Base-by-base conservation (phyloP, 805 yeast genomes). In the Lipomyces kockii region DNA sequence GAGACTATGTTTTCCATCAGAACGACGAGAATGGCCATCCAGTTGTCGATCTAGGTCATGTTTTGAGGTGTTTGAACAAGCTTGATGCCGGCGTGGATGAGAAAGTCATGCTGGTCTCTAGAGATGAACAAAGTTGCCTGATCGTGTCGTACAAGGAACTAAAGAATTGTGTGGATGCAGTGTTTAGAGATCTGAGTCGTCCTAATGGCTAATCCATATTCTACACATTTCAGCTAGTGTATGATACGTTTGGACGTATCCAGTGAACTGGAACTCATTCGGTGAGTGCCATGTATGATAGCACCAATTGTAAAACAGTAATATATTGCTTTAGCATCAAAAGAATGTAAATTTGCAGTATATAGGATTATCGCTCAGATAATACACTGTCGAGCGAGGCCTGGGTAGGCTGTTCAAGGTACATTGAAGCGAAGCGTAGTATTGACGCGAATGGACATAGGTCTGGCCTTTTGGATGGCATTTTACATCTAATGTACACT, bases 21-120 rank as follows among this genome's bases (percentile, higher is more conserved):
- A 84, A 83, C 51, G 92, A 91, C 76, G 93, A 89, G 62, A 78
- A 78, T 29, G 97, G 97, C 14, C 84, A 84, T 73, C 92, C 97
- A 2, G 85, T 87, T 1, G 80, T 92, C 65, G 97, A 95, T 78
- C 81, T 95, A 73, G 88, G 92, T 0, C 92, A 92, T 76, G 93
- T 92, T 5, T 80, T 95, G 68, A 82, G 86, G 60, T 86, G 89
- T 73, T 80, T 95, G 74, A 94, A 94, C 79, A 95, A 94, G 78
- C 81, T 95, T 71, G 99, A 95, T 76, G 96, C 94, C 5, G 98
- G 98, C 0, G 84, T 89, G 43, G 92, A 91, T 61, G 99, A 95
- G 78, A 87, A 86, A 72, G 79, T 95, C 17, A 80, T 93, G 76
- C 83, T 95, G 62, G 91, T 92, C 0, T 88, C 95, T 43, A 85